phyloP scores from a whole-genome alignment of 2,329 filamentous ascomycete genomes.

The Venturia carpophila region DNA sequence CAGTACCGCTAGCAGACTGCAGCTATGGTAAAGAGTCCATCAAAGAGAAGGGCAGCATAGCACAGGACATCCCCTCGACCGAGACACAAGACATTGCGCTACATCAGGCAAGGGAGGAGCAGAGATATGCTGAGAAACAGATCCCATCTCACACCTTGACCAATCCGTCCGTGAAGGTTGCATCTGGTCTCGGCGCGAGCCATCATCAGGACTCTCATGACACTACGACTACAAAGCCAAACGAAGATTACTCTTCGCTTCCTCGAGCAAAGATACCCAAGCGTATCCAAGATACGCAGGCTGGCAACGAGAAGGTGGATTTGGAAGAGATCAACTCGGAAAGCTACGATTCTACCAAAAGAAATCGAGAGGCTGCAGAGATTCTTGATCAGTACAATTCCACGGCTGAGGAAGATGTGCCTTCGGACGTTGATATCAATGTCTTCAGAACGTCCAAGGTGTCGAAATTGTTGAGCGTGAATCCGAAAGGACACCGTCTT shows the following conservation, averaged over 20 bases:
- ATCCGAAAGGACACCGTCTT: constrained; percentile 33
- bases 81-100: constrained; percentile 28
- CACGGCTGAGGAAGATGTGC: constrained; percentile 35
- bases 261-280: constrained; percentile 50
- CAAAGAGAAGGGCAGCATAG: constrained; percentile 23
- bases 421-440: constrained; percentile 52
- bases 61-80: constrained; percentile 26
- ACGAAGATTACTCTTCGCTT: constrained; percentile 44
- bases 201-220: constrained; percentile 52
- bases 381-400: background rate
- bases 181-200: constrained; percentile 27
- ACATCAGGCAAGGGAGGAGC: constrained; percentile 39
- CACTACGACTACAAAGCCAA: constrained; percentile 40
- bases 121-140: constrained; percentile 43
- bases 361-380: constrained; percentile 4
- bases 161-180: constrained; percentile 23
- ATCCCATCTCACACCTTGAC: constrained; percentile 44
- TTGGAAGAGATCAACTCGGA: constrained; percentile 46
- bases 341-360: constrained; percentile 40
- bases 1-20: constrained; percentile 34
- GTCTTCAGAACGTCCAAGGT: constrained; percentile 55
- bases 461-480: constrained; percentile 45
- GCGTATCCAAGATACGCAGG: constrained; percentile 40
- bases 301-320: constrained; percentile 33
- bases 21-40: constrained; percentile 13